phyloP scores from a whole-genome alignment of 768 basidiomycete genomes.

The Suillus bovinus region DNA sequence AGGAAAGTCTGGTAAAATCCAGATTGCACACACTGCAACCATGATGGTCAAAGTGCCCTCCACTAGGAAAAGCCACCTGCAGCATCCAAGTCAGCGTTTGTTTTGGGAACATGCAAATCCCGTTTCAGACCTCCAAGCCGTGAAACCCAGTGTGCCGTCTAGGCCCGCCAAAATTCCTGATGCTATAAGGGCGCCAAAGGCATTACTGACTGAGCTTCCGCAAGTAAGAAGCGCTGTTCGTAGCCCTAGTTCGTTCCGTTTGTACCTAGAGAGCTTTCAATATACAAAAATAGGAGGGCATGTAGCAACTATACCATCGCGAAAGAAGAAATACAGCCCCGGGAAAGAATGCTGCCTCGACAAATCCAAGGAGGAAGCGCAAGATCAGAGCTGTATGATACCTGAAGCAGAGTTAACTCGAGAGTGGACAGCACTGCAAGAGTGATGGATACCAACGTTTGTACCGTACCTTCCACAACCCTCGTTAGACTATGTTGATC shows the following conservation, averaged over 20 bases:
- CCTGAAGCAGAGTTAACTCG: conserved; percentile 29
- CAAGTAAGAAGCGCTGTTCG: conserved; percentile 67
- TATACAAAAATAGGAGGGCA: background rate
- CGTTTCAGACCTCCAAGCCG: conserved; percentile 69
- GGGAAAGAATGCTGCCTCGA: conserved; percentile 70
- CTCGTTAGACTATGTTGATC: conserved; percentile 8
- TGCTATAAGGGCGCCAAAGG: conserved; percentile 76
- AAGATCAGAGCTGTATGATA: conserved; percentile 63
- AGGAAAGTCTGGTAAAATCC: conserved; percentile 75
- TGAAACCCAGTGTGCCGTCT: conserved; percentile 62
- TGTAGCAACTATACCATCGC: conserved; percentile 47
- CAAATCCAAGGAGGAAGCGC: conserved; percentile 76
- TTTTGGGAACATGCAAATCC: background rate
- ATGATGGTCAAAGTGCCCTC: conserved; percentile 60
- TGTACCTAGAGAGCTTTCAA: conserved; percentile 41
- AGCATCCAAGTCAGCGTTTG: background rate
- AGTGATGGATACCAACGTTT: conserved; percentile 15
- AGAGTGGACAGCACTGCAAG: conserved; percentile 10
- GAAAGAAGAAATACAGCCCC: conserved; percentile 66
- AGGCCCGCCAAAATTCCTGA: conserved; percentile 72
- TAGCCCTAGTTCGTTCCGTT: conserved; percentile 63
- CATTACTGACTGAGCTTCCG: conserved; percentile 76
- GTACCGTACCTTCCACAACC: conserved; percentile 36
- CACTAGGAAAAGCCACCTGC: conserved; percentile 70
- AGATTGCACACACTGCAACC: conserved; percentile 50